Evolutionary conservation across 192 early-diverging fungal genomes (phyloP), one percentile per base, ranked within the genome.

Genomic region (Diversispora eburnea): DNA sequence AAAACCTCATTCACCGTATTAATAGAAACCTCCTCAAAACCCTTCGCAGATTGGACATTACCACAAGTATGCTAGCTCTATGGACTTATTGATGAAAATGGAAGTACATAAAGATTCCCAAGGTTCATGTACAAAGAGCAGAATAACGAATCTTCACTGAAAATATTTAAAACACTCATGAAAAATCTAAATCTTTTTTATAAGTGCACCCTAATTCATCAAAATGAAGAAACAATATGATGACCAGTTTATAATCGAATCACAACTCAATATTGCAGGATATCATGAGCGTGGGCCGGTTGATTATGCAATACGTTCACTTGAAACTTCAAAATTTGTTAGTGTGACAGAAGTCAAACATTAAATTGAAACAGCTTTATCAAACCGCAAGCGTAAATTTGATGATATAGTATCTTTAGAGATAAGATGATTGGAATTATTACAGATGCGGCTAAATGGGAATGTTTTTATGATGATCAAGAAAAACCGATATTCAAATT

Each of bases 371-470:
- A 70, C 73, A 15, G 59, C 62, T 13, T 67, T 79, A 66, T 68
- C 72, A 15, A 42, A 60, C 25, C 52, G 8, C 22, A 55, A 68
- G 51, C 51, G 52, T 55, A 55, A 68, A 19, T 33, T 1, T 20
- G 17, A 13, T 55, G 63, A 65, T 42, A 54, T 68, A n/a, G 17
- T 60, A 33, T 51, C 3, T 70, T 75, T 63, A 56, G 54, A n/a
- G 69, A 58, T 55, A 72, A 77, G 52, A 56, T 77, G 3, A 75
- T 80, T 73, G 81, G 83, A 19, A 80, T 77, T 22, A 67, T 75
- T 55, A 76, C 78, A 0, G 63, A 77, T 63, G 68, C 75, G 15
- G 12, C 15, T 1, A n/a, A 3, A 46, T 80, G 75, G 62, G 62
- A 64, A 0, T 64, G 62, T 4, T 64, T 1, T 3, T 22, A 20